Evolutionary conservation across 2,329 filamentous ascomycete genomes (phyloP).

Genomic region (Purpureocillium lavendulum): DNA sequence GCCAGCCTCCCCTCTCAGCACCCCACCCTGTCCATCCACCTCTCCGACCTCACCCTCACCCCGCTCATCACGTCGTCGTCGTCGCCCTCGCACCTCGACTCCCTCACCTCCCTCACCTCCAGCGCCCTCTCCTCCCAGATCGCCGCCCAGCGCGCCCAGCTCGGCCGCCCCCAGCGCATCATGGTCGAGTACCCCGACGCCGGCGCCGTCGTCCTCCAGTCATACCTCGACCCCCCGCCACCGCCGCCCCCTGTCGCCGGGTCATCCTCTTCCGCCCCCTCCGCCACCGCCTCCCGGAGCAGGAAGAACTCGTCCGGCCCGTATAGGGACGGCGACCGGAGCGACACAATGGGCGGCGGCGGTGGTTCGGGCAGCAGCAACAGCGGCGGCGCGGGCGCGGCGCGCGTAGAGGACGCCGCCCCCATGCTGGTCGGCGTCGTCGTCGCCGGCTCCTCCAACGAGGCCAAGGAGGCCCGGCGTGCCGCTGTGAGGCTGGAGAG

Average conservation of each 20-base stretch:
- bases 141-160: constrained; percentile 41
- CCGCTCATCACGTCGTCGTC: constrained; percentile 48
- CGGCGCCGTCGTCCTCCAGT: constrained; percentile 33
- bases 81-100: constrained; percentile 32
- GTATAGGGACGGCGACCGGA: constrained; percentile 7
- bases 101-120: constrained; percentile 44
- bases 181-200: constrained; percentile 46
- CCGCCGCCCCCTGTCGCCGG: background rate
- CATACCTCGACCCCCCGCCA: constrained; percentile 32
- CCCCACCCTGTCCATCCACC: constrained; percentile 44
- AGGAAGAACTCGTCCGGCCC: constrained; percentile 4
- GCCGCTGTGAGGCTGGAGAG: constrained; percentile 45
- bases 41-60: constrained; percentile 47
- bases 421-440: constrained; percentile 49
- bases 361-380: background rate
- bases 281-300: constrained; percentile 9
- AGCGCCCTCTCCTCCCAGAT: constrained; percentile 45
- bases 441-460: constrained; percentile 38
- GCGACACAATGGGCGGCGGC: too few species aligned
- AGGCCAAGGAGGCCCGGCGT: constrained; percentile 41
- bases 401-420: constrained; percentile 22
- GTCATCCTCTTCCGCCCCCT: background rate
- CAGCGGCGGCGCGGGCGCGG: too few species aligned
- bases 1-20: constrained; percentile 35
- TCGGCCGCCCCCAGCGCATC: constrained; percentile 46